Percentiles rank a stretch among this genome's conserved stretches.
Evolutionary conservation across 805 yeast species (phyloP).

Genomic region (Scheffersomyces amazonensis): DNA sequence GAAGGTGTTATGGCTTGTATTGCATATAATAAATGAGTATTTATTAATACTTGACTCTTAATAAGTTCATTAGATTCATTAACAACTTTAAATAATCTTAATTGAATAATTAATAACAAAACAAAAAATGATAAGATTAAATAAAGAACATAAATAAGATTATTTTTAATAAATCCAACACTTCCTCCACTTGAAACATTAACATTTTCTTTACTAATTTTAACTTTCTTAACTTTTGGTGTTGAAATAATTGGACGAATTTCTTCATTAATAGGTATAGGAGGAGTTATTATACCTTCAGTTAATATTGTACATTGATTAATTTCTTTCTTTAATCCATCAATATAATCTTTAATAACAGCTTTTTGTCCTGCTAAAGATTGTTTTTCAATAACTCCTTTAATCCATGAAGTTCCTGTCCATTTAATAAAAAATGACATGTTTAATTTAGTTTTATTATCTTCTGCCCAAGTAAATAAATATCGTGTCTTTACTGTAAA

Average conservation of each 20-base stretch:
- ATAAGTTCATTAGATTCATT: conserved; percentile 21
- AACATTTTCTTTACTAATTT: conserved; percentile 1
- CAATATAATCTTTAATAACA: conserved; percentile 51
- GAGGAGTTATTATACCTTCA: conserved; percentile 15
- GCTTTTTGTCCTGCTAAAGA: conserved; percentile 76
- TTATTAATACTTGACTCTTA: conserved; percentile 16
- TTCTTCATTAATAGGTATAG: background rate
- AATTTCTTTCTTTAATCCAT: conserved; percentile 33
- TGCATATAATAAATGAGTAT: conserved; percentile 11
- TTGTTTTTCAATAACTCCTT: conserved; percentile 82
- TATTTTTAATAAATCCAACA: conserved; percentile 9
- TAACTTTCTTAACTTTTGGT: background rate
- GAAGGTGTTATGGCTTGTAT: background rate
- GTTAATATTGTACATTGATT: conserved; percentile 13
- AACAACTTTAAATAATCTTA: conserved; percentile 13
- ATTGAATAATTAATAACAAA: conserved; percentile 17
- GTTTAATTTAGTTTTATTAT: conserved; percentile 56
- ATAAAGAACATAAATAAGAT: conserved; percentile 13
- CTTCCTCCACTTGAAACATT: background rate
- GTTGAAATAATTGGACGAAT: background rate
- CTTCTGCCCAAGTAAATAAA: conserved; percentile 69
- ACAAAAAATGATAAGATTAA: conserved; percentile 17
- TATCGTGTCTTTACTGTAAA: conserved; percentile 76
- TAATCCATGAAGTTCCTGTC: conserved; percentile 92
- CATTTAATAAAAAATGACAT: conserved; percentile 81